Base-by-base conservation (phyloP, 1,139 yeast species). In the Sugiyamaella novakii region DNA sequence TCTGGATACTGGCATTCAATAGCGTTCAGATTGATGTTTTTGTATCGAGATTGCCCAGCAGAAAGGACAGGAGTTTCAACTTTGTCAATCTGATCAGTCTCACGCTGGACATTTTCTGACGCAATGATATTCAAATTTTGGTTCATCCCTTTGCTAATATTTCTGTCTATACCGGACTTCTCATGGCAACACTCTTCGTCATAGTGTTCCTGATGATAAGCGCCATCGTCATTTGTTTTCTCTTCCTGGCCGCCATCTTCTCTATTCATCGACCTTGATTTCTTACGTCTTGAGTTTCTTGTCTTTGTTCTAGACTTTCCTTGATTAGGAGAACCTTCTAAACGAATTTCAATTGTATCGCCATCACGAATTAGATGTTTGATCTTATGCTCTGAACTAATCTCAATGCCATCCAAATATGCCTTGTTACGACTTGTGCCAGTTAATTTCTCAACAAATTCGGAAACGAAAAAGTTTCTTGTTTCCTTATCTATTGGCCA, bases 271-370 rank as follows among this genome's bases (percentile, higher is more conserved):
- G 11, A 15, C n/a, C 21, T 27, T 22, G 18, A 4, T 15, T 40
- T 36, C 28, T 49, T 50, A 1, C 53, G 35, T 29, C 57, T 47
- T 15, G 34, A 42, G 45, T 55, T 59, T 21, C 61, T 27, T 19
- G 42, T 38, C 28, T 49, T 49, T 1, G 60, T 58, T 5, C 51
- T 41, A n/a, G 36, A 21, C 7, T 31, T 39, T 17, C 61, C 60
- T 2, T 39, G 39, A 8, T 55, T 54, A 12, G 57, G 54, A 2
- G 44, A 24, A 3, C 37, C 46, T 29, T 33, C n/a, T 5, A 19
- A 30, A 34, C 33, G 25, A 6, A 43, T 27, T 15, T 49, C 53
- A 12, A 54, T 27, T 3, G 21, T 2, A 36, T 52, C 57, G 21
- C 38, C 40, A 12, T 50, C 53, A 11, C 42, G 35, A 11, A 54